Evolutionary conservation across 495 filamentous ascomycete species (phyloP).

Genomic region (Podospora didyma): DNA sequence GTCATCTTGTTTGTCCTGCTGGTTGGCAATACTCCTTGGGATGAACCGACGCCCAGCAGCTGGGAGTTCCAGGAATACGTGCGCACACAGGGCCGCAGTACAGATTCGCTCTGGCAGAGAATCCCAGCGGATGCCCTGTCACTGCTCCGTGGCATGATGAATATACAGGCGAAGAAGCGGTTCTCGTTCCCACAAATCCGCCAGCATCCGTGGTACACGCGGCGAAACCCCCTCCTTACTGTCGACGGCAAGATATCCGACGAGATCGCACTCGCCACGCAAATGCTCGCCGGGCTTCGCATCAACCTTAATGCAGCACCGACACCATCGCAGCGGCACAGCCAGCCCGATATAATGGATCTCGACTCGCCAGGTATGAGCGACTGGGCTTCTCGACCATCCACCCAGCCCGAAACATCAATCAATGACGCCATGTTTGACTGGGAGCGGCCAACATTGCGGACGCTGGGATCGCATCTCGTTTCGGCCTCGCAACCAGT

Average conservation of each 20-base stretch:
- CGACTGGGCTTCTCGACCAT: slow-evolving; percentile 39
- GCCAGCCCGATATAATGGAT: slow-evolving; percentile 53
- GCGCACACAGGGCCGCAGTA: slow-evolving; percentile 70
- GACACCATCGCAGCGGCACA: slow-evolving; percentile 41
- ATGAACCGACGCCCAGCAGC: slow-evolving; percentile 75
- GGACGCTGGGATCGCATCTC: slow-evolving; percentile 42
- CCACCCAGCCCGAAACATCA: slow-evolving; percentile 78
- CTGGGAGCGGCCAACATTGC: slow-evolving; percentile 60
- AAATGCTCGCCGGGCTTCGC: slow-evolving; percentile 87
- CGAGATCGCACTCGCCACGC: slow-evolving; percentile 76
- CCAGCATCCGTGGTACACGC: slow-evolving; percentile 92
- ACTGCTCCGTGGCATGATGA: slow-evolving; percentile 93
- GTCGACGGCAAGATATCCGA: slow-evolving; percentile 73
- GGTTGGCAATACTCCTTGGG: slow-evolving; percentile 97
- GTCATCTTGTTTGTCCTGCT: slow-evolving; percentile 94
- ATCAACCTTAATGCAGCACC: slow-evolving; percentile 81
- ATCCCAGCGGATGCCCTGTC: slow-evolving; percentile 74
- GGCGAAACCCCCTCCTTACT: slow-evolving; percentile 71
- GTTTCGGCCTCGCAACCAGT: slow-evolving; percentile 56
- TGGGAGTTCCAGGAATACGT: slow-evolving; percentile 85
- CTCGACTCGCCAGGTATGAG: slow-evolving; percentile 37
- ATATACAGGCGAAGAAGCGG: slow-evolving; percentile 66
- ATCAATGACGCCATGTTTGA: slow-evolving; percentile 67
- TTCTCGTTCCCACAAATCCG: slow-evolving; percentile 86
- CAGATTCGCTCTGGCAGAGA: slow-evolving; percentile 81